Evolutionary conservation across 768 basidiomycete genomes (phyloP).

Genomic region (Asterophora lycoperdoides): DNA sequence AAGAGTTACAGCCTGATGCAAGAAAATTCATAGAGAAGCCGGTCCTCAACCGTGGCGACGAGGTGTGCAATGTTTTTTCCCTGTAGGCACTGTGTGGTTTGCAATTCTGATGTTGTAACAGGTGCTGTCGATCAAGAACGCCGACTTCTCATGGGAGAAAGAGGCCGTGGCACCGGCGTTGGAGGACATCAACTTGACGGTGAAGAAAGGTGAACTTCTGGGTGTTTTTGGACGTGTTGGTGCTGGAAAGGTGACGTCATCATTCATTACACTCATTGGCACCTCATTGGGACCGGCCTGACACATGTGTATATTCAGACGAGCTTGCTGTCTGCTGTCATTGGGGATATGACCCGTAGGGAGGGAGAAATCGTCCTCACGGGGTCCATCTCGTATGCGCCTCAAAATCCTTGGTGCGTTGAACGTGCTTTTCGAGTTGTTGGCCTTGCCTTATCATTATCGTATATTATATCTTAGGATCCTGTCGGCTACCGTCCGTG

Average conservation of each 20-base stretch:
- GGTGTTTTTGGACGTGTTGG: constrained; percentile 89
- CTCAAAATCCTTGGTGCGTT: constrained; percentile 79
- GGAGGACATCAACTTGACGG: constrained; percentile 69
- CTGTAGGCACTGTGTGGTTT: neutral
- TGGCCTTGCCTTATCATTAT: neutral
- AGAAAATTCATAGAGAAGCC: constrained; percentile 45
- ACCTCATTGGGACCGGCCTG: neutral
- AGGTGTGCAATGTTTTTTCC: constrained; percentile 32
- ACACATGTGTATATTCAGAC: constrained; percentile 43
- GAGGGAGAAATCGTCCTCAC: constrained; percentile 70
- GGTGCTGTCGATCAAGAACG: constrained; percentile 67
- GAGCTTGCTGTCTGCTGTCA: constrained; percentile 71
- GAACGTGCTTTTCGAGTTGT: too few relatives aligned
- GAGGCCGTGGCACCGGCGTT: constrained; percentile 56
- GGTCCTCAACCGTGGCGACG: constrained; percentile 52
- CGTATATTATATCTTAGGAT: constrained; percentile 44
- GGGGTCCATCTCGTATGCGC: constrained; percentile 77
- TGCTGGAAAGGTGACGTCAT: constrained; percentile 66
- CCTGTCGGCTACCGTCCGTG: constrained; percentile 78
- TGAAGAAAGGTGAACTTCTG: constrained; percentile 80
- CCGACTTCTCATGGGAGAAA: constrained; percentile 79
- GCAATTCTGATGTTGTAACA: constrained; percentile 15
- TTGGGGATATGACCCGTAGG: constrained; percentile 79
- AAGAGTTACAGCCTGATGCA: constrained; percentile 79
- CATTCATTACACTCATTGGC: neutral